Conservation (phyloP, 2,329 filamentous ascomycete species). For the Nectriaceae sp. region DNA sequence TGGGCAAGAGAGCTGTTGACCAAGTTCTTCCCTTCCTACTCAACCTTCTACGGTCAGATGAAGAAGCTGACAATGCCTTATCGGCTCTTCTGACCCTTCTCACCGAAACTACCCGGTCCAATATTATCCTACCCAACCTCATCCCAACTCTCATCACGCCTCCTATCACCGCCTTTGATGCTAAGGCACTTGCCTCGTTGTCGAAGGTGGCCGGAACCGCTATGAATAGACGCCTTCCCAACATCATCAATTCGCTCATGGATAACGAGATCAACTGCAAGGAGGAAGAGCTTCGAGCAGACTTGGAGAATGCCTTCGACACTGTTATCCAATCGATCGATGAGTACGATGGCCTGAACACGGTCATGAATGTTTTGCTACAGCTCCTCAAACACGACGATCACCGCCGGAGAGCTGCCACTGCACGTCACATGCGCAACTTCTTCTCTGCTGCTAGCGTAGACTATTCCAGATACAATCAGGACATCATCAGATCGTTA, state of each 20-base stretch:
- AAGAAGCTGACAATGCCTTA: conserved; percentile 87
- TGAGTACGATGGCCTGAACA: conserved; percentile 93
- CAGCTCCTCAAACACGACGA: conserved; percentile 90
- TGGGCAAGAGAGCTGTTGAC: conserved; percentile 93
- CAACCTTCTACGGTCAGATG: conserved; percentile 81
- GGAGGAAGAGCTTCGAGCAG: conserved; percentile 70
- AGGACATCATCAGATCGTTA: conserved; percentile 87
- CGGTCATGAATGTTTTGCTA: conserved; percentile 91
- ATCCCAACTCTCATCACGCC: conserved; percentile 89
- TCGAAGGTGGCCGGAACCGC: conserved; percentile 87
- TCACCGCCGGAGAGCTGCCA: conserved; percentile 77
- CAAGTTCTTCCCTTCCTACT: conserved; percentile 93
- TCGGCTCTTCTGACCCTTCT: conserved; percentile 91
- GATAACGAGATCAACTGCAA: conserved; percentile 82
- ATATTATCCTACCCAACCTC: conserved; percentile 94
- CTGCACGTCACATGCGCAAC: conserved; percentile 76
- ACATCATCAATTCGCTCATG: conserved; percentile 91
- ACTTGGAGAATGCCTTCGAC: conserved; percentile 82
- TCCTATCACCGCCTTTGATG: conserved; percentile 93
- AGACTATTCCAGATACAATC: conserved; percentile 95
- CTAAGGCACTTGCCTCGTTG: conserved; percentile 87
- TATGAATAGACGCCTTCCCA: conserved; percentile 87
- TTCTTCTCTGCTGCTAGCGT: conserved; percentile 82
- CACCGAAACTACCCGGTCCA: conserved; percentile 89
- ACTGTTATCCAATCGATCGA: conserved; percentile 90